phyloP scores from a whole-genome alignment of 2,329 filamentous ascomycete genomes.

The Nemania sp. region DNA sequence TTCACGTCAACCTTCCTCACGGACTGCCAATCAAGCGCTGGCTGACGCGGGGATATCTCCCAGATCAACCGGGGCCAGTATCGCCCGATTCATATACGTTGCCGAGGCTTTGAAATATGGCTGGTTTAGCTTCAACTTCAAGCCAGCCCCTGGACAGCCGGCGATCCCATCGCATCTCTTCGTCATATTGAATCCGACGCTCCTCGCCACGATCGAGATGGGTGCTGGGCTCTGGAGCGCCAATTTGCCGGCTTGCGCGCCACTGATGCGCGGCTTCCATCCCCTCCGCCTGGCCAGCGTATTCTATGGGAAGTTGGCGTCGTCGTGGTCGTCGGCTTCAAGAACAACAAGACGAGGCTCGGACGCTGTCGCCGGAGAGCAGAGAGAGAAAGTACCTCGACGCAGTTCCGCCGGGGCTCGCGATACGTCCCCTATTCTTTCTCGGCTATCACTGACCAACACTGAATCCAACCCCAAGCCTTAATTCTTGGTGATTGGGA shows the following conservation, averaged over 20 bases:
- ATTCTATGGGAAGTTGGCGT: constrained; percentile 7
- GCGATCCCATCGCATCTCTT: constrained; percentile 11
- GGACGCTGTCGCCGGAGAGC: not conserved
- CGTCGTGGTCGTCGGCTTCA: constrained; percentile 1
- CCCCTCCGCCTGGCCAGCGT: constrained; percentile 5
- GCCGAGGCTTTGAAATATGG: constrained; percentile 10
- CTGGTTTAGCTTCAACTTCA: constrained; percentile 13
- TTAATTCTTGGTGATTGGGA: not conserved
- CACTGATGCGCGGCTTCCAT: constrained; percentile 15
- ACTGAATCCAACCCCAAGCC: not conserved
- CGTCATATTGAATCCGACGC: constrained; percentile 14
- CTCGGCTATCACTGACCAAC: not conserved
- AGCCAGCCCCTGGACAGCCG: constrained; percentile 15
- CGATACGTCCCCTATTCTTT: not conserved
- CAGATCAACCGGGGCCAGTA: constrained; percentile 20
- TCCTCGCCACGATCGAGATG: constrained; percentile 20
- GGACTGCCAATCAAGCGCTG: not conserved
- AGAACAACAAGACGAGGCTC: not conserved
- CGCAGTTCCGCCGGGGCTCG: not conserved
- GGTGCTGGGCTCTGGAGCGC: constrained; percentile 12
- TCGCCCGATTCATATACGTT: constrained; percentile 12
- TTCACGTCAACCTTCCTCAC: not conserved
- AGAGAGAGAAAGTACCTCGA: not conserved
- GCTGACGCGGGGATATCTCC: not conserved
- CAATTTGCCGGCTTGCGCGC: constrained; percentile 14